These are phyloP conservation scores for Ceratobasidium sp. DNA, from an alignment of 1,284 basidiomycete genomes.

Conservation along the genomic window DNA sequence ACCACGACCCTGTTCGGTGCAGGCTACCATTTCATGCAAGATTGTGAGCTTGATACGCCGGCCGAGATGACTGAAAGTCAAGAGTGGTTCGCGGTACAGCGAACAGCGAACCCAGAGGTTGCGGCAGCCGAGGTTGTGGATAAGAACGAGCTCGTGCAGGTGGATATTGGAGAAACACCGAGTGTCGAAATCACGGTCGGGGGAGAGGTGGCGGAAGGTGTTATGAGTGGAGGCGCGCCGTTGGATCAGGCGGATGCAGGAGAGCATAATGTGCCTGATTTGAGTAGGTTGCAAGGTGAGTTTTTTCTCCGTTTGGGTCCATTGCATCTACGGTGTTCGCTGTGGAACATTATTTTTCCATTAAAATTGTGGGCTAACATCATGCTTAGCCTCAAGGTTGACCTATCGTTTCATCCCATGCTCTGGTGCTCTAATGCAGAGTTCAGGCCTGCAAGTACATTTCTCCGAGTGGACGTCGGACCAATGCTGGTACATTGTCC, in stretches of 20 bases:
- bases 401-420: too few relatives aligned
- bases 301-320: background rate
- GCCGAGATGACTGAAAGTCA: conserved; percentile 47
- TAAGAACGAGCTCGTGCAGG: conserved; percentile 52
- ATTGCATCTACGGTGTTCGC: background rate
- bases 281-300: conserved; percentile 33
- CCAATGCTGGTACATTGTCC: too few relatives aligned
- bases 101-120: conserved; percentile 53
- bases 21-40: conserved; percentile 41
- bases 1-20: conserved; percentile 4
- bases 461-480: too few relatives aligned
- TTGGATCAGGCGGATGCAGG: conserved; percentile 21
- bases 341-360: too few relatives aligned
- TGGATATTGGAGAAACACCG: conserved; percentile 48
- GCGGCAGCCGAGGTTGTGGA: conserved; percentile 52
- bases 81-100: conserved; percentile 48
- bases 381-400: too few relatives aligned
- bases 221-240: conserved; percentile 10
- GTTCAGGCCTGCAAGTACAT: too few relatives aligned
- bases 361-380: too few relatives aligned
- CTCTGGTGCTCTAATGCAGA: too few relatives aligned
- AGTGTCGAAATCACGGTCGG: conserved; percentile 47
- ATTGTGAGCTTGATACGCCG: conserved; percentile 51
- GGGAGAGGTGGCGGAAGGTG: background rate
- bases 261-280: conserved; percentile 13